Percentiles rank a stretch among this genome's conserved stretches.
phyloP scores from a whole-genome alignment of 441 rosid genomes.

The Corymbia citriodora region DNA sequence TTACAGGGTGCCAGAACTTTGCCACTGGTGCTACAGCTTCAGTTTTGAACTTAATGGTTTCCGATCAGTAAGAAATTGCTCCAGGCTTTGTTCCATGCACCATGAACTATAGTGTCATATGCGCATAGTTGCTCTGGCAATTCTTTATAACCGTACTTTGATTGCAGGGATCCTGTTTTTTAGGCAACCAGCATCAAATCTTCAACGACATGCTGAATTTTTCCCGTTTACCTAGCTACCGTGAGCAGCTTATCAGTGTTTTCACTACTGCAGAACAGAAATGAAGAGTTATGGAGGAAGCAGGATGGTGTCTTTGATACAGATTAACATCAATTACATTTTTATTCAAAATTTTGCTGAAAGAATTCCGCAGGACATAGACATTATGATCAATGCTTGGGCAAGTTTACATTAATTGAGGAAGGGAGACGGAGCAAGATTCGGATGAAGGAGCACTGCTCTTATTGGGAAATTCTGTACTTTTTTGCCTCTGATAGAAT shows the following conservation, averaged over 20 bases:
- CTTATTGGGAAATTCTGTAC: slow-evolving; percentile 23
- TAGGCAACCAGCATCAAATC: neutral
- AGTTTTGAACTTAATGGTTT: neutral
- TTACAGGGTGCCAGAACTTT: neutral
- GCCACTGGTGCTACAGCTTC: neutral
- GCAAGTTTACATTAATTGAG: neutral
- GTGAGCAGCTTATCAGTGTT: neutral
- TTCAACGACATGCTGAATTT: neutral
- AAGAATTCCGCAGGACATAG: neutral
- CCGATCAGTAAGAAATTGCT: neutral
- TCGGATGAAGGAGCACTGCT: slow-evolving; percentile 38
- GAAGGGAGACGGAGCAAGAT: slow-evolving; percentile 18
- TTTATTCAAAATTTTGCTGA: neutral
- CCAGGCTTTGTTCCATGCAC: neutral
- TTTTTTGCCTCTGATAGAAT: slow-evolving; percentile 14
- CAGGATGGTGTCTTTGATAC: neutral
- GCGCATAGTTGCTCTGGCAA: neutral
- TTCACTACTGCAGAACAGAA: neutral
- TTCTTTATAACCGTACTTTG: neutral
- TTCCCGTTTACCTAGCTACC: neutral
- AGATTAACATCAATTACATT: neutral
- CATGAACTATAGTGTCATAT: neutral
- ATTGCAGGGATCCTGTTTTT: neutral
- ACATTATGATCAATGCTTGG: neutral
- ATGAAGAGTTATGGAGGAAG: neutral